Base-by-base conservation (phyloP, 2,329 filamentous ascomycete species). In the Aspergillus nomiae region DNA sequence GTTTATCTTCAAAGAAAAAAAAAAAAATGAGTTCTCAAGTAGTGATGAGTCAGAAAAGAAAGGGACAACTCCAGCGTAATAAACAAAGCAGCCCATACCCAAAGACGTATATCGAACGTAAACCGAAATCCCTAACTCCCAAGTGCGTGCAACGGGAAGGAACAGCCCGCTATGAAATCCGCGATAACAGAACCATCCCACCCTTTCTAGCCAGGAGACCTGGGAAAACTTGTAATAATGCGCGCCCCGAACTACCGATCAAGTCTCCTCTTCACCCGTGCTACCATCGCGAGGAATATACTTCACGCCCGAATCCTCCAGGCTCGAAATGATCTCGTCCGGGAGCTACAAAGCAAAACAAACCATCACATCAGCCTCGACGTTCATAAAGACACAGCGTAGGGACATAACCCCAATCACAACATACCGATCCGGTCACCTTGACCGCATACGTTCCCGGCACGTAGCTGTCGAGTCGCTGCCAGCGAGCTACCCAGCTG, bases 401-500 rank as follows among this genome's bases (percentile, higher is more conserved):
- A 36, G 56, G 19, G 26, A 10, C 36, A 50, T 11, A 21, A 46
- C 9, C 9, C 21, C 21, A 46, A 26, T 12, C 21, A 21, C 24
- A 51, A 79, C 84, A 78, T 69, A 86, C 84, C 65, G 92, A 88
- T 21, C 95, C 95, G 36, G 91, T 92, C 28, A 99, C 95, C 82
- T 98, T 97, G 61, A 93, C 91, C 21, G 95, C 95, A 81, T 99
- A 99, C 62, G 96, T 89, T 59, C 95, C 95, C 19, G 88, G 87
- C 58, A 95, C 90, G 77, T 96, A 98, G 60, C 87, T 88, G 76
- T 97, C 92, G 63, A 99, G 81, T 10, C 95, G 87, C 84, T 98
- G 93, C 90, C 94, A 98, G 76, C 92, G 92, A n/a, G 94, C 94
- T 56, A 98, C 92, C 95, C 95, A 99, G 73, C 92, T 96, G 69